Conservation (phyloP, 2,329 filamentous ascomycete species). For the Thermomyces lanuginosus region DNA sequence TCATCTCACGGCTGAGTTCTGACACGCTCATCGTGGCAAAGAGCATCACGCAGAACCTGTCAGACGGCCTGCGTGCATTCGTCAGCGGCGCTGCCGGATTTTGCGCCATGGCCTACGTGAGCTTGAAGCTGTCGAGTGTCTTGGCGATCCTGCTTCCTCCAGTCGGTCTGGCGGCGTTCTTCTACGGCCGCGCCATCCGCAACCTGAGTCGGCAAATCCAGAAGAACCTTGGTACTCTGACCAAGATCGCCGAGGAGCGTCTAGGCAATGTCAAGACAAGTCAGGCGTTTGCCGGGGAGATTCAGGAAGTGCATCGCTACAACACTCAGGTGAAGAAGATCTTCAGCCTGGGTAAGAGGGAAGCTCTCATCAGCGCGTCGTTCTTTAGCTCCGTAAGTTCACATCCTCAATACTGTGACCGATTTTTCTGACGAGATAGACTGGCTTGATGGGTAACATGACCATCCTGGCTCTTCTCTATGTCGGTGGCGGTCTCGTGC, state of each 20-base stretch:
- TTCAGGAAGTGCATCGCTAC: conserved; percentile 78
- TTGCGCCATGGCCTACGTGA: conserved; percentile 88
- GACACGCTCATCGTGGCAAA: conserved; percentile 98
- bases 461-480: conserved; percentile 83
- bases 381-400: conserved; percentile 55
- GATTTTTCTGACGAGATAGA: conserved; percentile 33
- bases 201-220: conserved; percentile 86
- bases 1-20: conserved; percentile 87
- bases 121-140: conserved; percentile 73
- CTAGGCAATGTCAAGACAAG: conserved; percentile 91
- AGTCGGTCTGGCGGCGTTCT: conserved; percentile 73
- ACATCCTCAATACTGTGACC: conserved; percentile 3
- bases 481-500: conserved; percentile 79
- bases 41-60: conserved; percentile 94
- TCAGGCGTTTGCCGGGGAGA: conserved; percentile 87
- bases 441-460: conserved; percentile 88
- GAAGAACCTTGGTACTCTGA: conserved; percentile 78
- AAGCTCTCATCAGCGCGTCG: conserved; percentile 74
- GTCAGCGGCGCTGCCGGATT: conserved; percentile 86
- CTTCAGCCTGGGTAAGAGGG: conserved; percentile 70
- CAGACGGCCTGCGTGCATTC: conserved; percentile 78
- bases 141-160: conserved; percentile 78
- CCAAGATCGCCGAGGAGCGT: conserved; percentile 96
- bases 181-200: conserved; percentile 79
- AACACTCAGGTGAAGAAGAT: conserved; percentile 85